A percentile compares a stretch with the other conserved stretches of the same genome.
phyloP scores from a whole-genome alignment of 768 basidiomycete genomes.

The Scleroderma bovista region DNA sequence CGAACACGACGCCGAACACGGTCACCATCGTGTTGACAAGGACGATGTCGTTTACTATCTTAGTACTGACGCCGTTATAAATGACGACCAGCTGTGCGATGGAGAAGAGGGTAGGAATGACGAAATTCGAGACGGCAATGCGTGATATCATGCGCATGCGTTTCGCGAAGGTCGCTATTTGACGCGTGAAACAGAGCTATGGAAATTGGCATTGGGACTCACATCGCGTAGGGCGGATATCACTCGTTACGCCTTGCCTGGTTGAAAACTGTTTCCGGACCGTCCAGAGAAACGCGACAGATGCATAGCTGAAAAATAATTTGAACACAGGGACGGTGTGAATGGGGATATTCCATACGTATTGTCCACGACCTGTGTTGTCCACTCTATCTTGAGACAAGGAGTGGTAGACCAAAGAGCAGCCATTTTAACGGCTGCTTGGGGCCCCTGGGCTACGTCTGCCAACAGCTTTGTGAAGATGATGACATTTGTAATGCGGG shows the following conservation, averaged over 20 bases:
- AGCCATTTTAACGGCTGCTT: constrained; percentile 9
- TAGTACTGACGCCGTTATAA: constrained; percentile 17
- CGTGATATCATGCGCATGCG: constrained; percentile 23
- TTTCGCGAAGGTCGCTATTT: constrained; percentile 15
- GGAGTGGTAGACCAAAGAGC: constrained; percentile 19
- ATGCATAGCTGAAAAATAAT: constrained; percentile 17
- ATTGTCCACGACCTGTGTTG: constrained; percentile 26
- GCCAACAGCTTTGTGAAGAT: constrained; percentile 23
- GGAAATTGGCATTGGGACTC: background rate
- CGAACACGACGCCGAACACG: constrained; percentile 29
- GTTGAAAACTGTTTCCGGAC: constrained; percentile 11
- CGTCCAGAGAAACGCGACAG: constrained; percentile 24
- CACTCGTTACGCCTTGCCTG: constrained; percentile 3
- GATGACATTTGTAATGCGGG: constrained; percentile 20
- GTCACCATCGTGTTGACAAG: constrained; percentile 27
- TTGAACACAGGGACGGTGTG: background rate
- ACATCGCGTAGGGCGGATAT: background rate
- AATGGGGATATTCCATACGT: constrained; percentile 10
- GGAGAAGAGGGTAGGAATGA: constrained; percentile 28
- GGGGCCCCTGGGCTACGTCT: constrained; percentile 15
- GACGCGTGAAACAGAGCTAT: background rate
- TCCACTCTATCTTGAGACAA: constrained; percentile 30
- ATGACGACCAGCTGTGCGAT: constrained; percentile 26
- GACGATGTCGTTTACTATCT: constrained; percentile 21
- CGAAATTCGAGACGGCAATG: constrained; percentile 29